Conservation (phyloP, 75 land plant species). For the Ceratopteris richardii region DNA sequence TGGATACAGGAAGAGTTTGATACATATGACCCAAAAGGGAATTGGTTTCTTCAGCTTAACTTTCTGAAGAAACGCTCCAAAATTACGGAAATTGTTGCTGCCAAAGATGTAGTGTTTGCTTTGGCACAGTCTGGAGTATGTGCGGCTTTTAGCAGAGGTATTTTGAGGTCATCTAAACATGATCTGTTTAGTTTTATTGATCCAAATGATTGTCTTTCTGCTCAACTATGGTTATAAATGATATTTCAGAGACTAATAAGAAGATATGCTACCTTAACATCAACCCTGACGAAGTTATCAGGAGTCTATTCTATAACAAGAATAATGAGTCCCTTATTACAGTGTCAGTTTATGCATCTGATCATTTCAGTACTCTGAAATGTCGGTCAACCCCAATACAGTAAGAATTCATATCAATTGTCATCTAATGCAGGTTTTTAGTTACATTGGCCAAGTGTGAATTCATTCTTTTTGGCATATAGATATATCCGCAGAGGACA, state of each 20-base stretch:
- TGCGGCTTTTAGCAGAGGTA: slow-evolving; percentile 87
- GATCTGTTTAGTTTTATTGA: no score
- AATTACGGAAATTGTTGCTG: slow-evolving; percentile 92
- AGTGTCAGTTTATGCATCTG: slow-evolving; percentile 97
- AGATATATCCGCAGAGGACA: slow-evolving; percentile 84
- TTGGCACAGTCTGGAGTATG: slow-evolving; percentile 94
- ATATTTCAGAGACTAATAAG: slow-evolving; percentile 67
- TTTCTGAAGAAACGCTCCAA: slow-evolving; percentile 77
- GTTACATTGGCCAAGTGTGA: no score
- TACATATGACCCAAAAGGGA: slow-evolving; percentile 89
- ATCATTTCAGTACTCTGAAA: slow-evolving; percentile 90
- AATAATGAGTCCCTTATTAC: slow-evolving; percentile 98
- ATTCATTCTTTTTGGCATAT: background rate
- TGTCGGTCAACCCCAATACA: slow-evolving; percentile 93
- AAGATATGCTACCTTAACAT: slow-evolving; percentile 92
- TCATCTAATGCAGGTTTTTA: no score
- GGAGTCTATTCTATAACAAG: slow-evolving; percentile 96
- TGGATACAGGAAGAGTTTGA: slow-evolving; percentile 81
- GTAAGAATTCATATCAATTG: slow-evolving; percentile 25
- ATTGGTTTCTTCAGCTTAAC: slow-evolving; percentile 47
- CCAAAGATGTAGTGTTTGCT: slow-evolving; percentile 84
- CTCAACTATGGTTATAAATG: no score
- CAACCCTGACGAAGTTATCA: slow-evolving; percentile 90
- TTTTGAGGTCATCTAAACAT: background rate
- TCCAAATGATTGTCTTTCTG: no score